These are phyloP conservation scores for Tulasnella sp. DNA, from an alignment of 768 basidiomycete genomes.

Conservation along the genomic window DNA sequence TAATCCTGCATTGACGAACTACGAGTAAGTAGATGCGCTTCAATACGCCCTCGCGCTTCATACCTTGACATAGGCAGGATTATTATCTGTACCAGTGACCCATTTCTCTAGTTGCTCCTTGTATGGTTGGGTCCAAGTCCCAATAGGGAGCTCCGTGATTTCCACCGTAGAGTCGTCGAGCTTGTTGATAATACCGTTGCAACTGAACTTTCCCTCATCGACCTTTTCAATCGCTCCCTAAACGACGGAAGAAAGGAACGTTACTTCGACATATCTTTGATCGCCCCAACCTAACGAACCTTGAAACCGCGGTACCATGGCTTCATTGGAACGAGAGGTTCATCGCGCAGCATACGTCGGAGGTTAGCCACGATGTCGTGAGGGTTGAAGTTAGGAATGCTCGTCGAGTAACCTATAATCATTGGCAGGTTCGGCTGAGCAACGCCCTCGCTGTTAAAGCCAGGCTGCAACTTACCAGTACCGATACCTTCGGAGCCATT, in stretches of 20 bases:
- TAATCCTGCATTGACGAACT: slow-evolving; percentile 68
- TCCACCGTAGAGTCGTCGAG: slow-evolving; percentile 87
- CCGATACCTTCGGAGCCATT: slow-evolving; percentile 99
- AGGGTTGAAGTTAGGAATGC: slow-evolving; percentile 90
- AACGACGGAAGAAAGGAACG: background rate
- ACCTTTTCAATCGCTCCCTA: slow-evolving; percentile 79
- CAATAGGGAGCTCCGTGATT: slow-evolving; percentile 93
- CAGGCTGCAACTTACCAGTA: slow-evolving; percentile 61
- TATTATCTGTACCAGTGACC: slow-evolving; percentile 74
- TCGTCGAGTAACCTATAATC: slow-evolving; percentile 87
- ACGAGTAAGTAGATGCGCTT: background rate
- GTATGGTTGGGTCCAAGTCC: slow-evolving; percentile 91
- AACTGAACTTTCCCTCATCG: slow-evolving; percentile 77
- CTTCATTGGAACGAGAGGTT: slow-evolving; percentile 81
- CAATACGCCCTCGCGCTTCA: slow-evolving; percentile 14
- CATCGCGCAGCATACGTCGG: slow-evolving; percentile 79
- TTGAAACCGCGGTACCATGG: slow-evolving; percentile 98
- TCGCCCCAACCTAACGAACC: slow-evolving; percentile 39
- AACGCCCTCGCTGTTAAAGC: background rate
- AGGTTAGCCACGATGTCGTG: slow-evolving; percentile 86
- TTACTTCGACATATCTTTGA: background rate
- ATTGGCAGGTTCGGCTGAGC: background rate
- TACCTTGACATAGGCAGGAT: slow-evolving; percentile 80
- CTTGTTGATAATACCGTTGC: slow-evolving; percentile 73
- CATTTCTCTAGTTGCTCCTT: slow-evolving; percentile 90